Evolutionary conservation across 768 basidiomycete species (phyloP), one percentile per base, ranked within the genome.

Genomic region (Calocybe gangraenosa): DNA sequence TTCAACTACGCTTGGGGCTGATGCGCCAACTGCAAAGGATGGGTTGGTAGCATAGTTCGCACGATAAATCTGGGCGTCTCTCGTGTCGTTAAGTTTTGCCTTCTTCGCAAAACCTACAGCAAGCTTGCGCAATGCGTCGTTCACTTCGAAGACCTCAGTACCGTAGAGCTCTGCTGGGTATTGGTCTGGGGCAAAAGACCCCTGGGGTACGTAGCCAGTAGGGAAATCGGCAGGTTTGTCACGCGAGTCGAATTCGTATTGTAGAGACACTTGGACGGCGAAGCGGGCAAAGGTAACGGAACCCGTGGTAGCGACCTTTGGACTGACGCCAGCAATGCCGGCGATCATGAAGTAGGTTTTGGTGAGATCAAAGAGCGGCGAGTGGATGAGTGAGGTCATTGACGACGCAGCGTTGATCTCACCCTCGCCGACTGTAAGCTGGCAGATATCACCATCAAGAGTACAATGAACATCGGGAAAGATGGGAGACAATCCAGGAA

Each of bases 351-450:
- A 50, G 18, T 50, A 50, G 8, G 49, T 46, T 30, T 46, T 20
- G 14, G 40, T 46, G 22, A 50, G 37, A 18, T 50, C 32, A 37
- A 50, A 50, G 37, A 31, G 36, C 4, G 49, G 0, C 6, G 49
- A 50, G 2, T 46, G 39, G 10, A 50, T 44, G 3, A 50, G 45
- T 7, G 49, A 46, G n/a, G 49, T 46, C 10, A 50, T 46, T n/a
- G 49, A 32, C 8, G 49, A 42, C 3, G 49, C 49, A 20, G 49
- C 49, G n/a, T 50, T 50, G 18, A 50, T 50, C 40, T 50, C 49
- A 9, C 28, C 49, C 20, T 50, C 49, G 5, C 49, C 49, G 22
- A 44, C 46, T 4, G 45, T 50, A 11, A 50, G 40, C 31, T 50
- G 49, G 31, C 49, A 50, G n/a, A 50, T 14, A 7, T 34, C 17